Conservation (phyloP, 2,329 filamentous ascomycete species). For the Cladosporium sp. region DNA sequence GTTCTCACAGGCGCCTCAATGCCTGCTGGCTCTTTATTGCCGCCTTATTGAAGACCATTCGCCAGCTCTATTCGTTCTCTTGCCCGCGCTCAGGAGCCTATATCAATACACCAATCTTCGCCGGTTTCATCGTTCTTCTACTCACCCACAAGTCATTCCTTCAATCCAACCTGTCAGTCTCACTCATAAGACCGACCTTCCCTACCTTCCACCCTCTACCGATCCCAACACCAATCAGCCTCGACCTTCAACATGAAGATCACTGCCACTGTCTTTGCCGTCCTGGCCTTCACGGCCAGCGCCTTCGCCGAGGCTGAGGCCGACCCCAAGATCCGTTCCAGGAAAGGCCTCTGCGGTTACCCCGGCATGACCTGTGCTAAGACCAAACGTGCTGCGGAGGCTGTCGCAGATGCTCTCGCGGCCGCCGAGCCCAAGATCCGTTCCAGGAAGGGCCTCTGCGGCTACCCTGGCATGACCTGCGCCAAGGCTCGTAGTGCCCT, state of each 20-base stretch:
- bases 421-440: conserved; percentile 18
- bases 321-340: conserved; percentile 36
- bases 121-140: conserved; percentile 9
- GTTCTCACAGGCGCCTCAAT: not conserved
- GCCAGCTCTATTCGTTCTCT: conserved; percentile 7
- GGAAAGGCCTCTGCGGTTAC: conserved; percentile 26
- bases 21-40: not conserved
- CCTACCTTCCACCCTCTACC: not conserved
- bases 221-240: conserved; percentile 5
- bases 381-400: conserved; percentile 36
- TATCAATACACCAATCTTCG: conserved; percentile 9
- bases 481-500: conserved; percentile 42
- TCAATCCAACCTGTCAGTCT: conserved; percentile 7
- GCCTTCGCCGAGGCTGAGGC: conserved; percentile 5
- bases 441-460: conserved; percentile 31
- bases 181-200: conserved; percentile 7
- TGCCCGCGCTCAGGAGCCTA: conserved; percentile 3
- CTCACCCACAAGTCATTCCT: conserved; percentile 17
- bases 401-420: conserved; percentile 36
- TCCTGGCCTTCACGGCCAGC: conserved; percentile 18
- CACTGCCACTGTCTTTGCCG: conserved; percentile 17
- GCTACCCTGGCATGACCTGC: conserved; percentile 40
- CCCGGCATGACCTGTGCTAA: conserved; percentile 13
- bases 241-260: conserved; percentile 24
- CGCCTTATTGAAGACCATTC: conserved; percentile 17